A percentile compares a stretch with the other conserved stretches of the same genome.
Conservation (phyloP, 2,329 filamentous ascomycete species). For the Microdochium bolleyi region DNA sequence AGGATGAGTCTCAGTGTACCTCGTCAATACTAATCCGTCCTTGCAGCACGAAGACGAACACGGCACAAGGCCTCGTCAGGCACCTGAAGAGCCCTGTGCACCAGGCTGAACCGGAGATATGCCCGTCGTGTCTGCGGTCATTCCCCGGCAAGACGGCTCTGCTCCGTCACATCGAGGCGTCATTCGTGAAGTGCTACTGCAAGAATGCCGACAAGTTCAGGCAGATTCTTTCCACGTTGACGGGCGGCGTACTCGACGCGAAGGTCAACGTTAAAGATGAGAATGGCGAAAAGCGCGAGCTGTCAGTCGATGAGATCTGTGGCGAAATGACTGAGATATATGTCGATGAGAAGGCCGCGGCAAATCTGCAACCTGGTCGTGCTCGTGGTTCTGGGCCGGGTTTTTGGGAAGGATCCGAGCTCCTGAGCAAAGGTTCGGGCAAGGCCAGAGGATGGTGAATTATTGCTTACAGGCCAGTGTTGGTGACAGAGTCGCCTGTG, state of each 20-base stretch:
- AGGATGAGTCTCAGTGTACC: no score
- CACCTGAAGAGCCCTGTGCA: slow-evolving; percentile 40
- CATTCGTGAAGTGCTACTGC: slow-evolving; percentile 11
- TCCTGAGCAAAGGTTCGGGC: not conserved
- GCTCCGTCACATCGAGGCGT: slow-evolving; percentile 39
- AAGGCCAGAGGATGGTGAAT: not conserved
- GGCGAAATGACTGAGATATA: slow-evolving; percentile 1
- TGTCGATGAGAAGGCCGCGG: not conserved
- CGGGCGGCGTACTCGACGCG: slow-evolving; percentile 23
- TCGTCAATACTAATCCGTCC: slow-evolving; percentile 3
- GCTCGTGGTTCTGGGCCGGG: not conserved
- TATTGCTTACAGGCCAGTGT: not conserved
- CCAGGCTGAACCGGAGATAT: slow-evolving; percentile 23
- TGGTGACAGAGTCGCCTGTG: not conserved
- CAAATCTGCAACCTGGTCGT: not conserved
- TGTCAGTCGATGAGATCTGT: slow-evolving; percentile 4
- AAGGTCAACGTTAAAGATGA: slow-evolving; percentile 24
- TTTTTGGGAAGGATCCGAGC: not conserved
- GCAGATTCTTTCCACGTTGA: not conserved
- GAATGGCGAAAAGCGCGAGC: slow-evolving; percentile 21
- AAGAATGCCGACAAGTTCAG: not conserved
- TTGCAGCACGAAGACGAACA: slow-evolving; percentile 31
- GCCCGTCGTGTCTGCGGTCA: slow-evolving; percentile 32
- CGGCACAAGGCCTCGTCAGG: slow-evolving; percentile 16
- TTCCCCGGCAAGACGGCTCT: slow-evolving; percentile 35